These are phyloP conservation scores for Backusella parvicylindrica DNA, from an alignment of 192 early-diverging fungal species.

Conservation along the genomic window DNA sequence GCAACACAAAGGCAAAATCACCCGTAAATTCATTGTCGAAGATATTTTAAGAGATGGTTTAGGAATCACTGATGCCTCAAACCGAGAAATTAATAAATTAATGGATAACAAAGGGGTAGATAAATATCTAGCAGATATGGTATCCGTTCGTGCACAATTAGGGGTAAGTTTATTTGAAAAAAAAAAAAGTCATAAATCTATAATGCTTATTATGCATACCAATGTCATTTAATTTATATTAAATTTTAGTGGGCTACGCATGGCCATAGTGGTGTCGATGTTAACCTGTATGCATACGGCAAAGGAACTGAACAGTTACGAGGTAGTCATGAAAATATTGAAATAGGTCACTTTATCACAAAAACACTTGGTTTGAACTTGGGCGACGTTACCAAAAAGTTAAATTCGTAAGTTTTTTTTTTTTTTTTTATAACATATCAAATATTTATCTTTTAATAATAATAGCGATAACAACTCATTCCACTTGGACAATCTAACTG, in stretches of 20 bases:
- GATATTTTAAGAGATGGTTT: constrained; percentile 46
- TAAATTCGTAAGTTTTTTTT: constrained; percentile 7
- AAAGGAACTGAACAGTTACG: constrained; percentile 52
- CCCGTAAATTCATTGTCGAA: constrained; percentile 59
- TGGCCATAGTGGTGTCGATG: constrained; percentile 94
- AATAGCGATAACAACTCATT: neutral
- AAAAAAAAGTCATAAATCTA: neutral
- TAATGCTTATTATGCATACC: neutral
- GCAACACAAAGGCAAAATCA: constrained; percentile 44
- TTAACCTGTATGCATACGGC: constrained; percentile 90
- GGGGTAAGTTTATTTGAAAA: constrained; percentile 37
- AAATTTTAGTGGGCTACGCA: constrained; percentile 73
- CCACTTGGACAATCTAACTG: neutral
- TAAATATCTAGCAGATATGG: constrained; percentile 47
- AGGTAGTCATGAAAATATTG: constrained; percentile 90
- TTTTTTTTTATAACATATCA: too few species aligned
- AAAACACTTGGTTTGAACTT: constrained; percentile 60
- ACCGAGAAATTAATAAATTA: constrained; percentile 52
- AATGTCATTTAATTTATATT: neutral
- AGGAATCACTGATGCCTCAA: constrained; percentile 68
- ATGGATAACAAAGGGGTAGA: constrained; percentile 17
- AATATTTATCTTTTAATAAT: neutral
- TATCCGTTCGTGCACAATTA: constrained; percentile 54
- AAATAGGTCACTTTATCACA: constrained; percentile 74
- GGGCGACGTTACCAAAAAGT: constrained; percentile 46